These are phyloP conservation scores for Lactarius trivialis DNA, from an alignment of 768 basidiomycete species.

Conservation along the genomic window DNA sequence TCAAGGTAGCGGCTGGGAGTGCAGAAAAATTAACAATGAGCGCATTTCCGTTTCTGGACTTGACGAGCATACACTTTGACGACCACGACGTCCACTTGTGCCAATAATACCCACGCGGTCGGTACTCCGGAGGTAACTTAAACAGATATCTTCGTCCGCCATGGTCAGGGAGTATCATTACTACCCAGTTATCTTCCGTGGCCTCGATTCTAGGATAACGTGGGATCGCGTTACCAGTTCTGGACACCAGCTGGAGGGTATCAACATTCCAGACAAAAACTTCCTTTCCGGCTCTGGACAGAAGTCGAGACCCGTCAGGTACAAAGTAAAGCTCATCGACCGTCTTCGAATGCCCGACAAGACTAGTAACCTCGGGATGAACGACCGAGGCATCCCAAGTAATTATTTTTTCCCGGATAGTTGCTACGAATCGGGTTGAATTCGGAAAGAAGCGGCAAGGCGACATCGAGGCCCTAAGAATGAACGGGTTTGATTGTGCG, in stretches of 20 bases:
- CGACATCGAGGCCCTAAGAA: too few relatives aligned
- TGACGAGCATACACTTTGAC: neutral
- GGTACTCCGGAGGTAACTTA: neutral
- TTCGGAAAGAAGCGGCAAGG: too few relatives aligned
- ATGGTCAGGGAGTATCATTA: neutral
- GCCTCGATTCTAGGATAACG: neutral
- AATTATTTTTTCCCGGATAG: neutral
- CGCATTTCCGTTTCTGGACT: neutral
- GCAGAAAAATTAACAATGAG: neutral
- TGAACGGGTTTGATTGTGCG: neutral
- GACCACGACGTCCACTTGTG: neutral
- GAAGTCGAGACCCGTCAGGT: neutral
- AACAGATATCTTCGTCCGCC: neutral
- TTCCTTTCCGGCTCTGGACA: neutral
- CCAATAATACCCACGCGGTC: fast-evolving
- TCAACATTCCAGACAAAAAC: neutral
- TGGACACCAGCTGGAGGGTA: neutral
- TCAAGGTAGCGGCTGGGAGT: too few relatives aligned
- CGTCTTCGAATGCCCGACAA: neutral
- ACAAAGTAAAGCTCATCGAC: neutral
- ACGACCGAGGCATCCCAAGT: neutral
- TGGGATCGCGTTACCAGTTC: neutral
- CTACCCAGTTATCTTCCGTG: neutral
- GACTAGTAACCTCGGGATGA: neutral
- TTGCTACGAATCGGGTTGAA: neutral